A percentile compares a stretch with the other conserved stretches of the same genome.
These are phyloP conservation scores for Cornus florida DNA, from an alignment of 148 eudicot species.

Conservation along the genomic window DNA sequence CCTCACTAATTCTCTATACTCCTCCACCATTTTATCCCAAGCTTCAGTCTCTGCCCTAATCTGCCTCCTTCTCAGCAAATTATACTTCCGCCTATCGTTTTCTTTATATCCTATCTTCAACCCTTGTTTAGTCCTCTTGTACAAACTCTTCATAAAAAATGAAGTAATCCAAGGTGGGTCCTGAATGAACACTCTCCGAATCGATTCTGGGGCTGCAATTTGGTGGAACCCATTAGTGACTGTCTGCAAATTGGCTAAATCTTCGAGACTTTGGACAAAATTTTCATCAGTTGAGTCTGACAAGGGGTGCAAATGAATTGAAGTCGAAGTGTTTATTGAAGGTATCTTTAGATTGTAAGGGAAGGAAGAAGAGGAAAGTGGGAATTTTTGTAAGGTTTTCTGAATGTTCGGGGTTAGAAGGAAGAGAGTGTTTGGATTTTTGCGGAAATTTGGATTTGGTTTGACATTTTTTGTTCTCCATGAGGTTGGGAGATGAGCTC, in stretches of 20 bases:
- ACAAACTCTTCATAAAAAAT: slow-evolving; percentile 49
- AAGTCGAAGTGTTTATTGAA: slow-evolving; percentile 34
- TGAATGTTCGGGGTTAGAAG: slow-evolving; percentile 30
- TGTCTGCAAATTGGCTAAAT: slow-evolving; percentile 33
- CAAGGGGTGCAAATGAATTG: slow-evolving; percentile 41
- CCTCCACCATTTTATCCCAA: slow-evolving; percentile 84
- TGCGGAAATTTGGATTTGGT: slow-evolving; percentile 22
- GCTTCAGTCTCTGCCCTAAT: slow-evolving; percentile 83
- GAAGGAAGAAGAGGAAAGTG: slow-evolving; percentile 40
- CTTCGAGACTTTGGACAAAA: slow-evolving; percentile 26
- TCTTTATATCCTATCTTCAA: slow-evolving; percentile 31
- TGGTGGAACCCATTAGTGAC: slow-evolving; percentile 33
- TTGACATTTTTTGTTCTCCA: slow-evolving; percentile 9
- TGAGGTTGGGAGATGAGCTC: slow-evolving; percentile 41
- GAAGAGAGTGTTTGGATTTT: slow-evolving; percentile 27
- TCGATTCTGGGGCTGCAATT: slow-evolving; percentile 17
- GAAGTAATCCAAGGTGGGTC: slow-evolving; percentile 81
- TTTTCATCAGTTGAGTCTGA: slow-evolving; percentile 60
- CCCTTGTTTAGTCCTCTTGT: slow-evolving; percentile 19
- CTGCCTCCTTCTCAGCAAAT: slow-evolving; percentile 70
- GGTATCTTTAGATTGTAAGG: slow-evolving; percentile 59
- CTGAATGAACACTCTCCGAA: slow-evolving; percentile 45
- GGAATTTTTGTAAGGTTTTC: slow-evolving; percentile 20
- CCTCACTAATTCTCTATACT: slow-evolving; percentile 69
- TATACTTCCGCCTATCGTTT: slow-evolving; percentile 43